phyloP scores from a whole-genome alignment of 2,329 filamentous ascomycete genomes.

The Pseudogymnoascus sp. region DNA sequence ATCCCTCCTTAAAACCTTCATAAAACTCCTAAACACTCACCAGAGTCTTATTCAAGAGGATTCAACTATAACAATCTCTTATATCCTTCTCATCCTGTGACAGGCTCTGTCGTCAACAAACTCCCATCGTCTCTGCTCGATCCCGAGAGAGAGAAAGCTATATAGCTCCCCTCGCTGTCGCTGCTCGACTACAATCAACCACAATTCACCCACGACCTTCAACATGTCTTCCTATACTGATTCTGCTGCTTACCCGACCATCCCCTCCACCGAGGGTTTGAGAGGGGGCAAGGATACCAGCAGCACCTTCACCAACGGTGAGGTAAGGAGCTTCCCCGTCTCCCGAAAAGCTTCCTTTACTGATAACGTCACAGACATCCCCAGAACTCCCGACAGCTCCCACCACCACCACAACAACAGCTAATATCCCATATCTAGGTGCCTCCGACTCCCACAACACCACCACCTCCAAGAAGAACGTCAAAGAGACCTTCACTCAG shows the following conservation, averaged over 20 bases:
- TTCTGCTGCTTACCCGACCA: neutral
- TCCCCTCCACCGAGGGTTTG: neutral
- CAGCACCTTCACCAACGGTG: neutral
- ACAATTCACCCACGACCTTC: neutral
- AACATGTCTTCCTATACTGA: neutral
- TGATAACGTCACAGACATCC: neutral
- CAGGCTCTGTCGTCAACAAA: neutral
- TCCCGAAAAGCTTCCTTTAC: neutral
- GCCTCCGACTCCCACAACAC: constrained; percentile 25
- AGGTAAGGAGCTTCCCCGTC: neutral
- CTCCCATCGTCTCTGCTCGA: neutral
- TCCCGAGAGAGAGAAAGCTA: neutral
- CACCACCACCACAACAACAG: constrained; percentile 11
- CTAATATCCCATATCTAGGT: constrained; percentile 21
- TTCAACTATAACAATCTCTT: neutral
- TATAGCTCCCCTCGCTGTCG: neutral
- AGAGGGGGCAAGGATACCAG: neutral
- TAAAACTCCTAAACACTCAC: neutral
- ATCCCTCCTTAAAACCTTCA: neutral
- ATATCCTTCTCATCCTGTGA: neutral
- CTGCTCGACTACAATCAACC: neutral
- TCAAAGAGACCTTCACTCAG: constrained; percentile 34
- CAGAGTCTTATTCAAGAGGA: neutral
- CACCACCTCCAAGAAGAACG: constrained; percentile 24
- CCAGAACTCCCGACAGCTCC: neutral